These are phyloP conservation scores for Ascochyta lentis DNA, from an alignment of 2,329 filamentous ascomycete species.

Conservation along the genomic window DNA sequence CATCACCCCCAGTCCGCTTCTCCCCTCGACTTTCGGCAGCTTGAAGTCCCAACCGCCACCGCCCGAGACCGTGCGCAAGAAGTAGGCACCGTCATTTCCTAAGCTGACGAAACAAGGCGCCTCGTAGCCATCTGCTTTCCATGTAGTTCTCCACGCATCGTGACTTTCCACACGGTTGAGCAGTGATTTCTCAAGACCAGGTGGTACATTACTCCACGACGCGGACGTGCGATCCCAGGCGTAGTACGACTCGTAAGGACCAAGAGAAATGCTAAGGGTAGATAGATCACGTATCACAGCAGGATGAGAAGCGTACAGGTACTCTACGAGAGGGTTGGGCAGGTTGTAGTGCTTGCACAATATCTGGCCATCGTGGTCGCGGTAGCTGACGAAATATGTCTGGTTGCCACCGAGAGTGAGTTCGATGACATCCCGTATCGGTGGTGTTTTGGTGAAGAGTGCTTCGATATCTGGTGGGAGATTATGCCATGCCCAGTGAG, in stretches of 20 bases:
- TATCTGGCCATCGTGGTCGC: constrained; percentile 28
- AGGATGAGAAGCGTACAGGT: constrained; percentile 37
- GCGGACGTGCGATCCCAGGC: constrained; percentile 37
- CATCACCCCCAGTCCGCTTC: constrained; percentile 15
- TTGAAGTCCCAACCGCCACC: constrained; percentile 44
- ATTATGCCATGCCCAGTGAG: constrained; percentile 42
- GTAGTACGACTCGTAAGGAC: constrained; percentile 40
- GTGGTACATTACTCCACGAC: constrained; percentile 38
- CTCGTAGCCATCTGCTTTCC: constrained; percentile 35
- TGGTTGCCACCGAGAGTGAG: constrained; percentile 31
- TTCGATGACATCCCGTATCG: constrained; percentile 39
- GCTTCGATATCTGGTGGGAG: constrained; percentile 37
- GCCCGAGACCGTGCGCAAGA: constrained; percentile 41
- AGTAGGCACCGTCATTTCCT: constrained; percentile 40
- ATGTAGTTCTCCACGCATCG: constrained; percentile 32
- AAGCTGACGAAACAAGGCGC: constrained; percentile 40
- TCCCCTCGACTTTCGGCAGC: constrained; percentile 17
- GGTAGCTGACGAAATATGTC: constrained; percentile 38
- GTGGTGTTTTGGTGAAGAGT: constrained; percentile 39
- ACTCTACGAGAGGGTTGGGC: constrained; percentile 39
- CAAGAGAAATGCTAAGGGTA: constrained; percentile 37
- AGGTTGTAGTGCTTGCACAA: constrained; percentile 39
- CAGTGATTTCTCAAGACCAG: constrained; percentile 37
- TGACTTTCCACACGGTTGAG: constrained; percentile 30
- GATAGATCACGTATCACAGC: constrained; percentile 34